Evolutionary conservation across 768 basidiomycete genomes (phyloP), one percentile per base, ranked within the genome.

Genomic region (Amanita brunnescens): DNA sequence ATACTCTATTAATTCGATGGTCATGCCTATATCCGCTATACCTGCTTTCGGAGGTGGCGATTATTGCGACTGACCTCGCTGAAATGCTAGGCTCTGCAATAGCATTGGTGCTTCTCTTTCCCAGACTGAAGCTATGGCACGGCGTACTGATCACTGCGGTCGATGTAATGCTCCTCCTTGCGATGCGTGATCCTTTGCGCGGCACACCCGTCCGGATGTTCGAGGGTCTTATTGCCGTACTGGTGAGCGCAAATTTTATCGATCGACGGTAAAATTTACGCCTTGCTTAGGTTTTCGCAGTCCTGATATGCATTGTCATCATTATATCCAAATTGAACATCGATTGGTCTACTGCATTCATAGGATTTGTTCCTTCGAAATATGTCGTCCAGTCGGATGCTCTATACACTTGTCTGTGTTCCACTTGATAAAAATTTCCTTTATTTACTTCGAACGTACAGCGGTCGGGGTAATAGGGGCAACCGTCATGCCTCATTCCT

Each of bases 401-500:
- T 24, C 64, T 88, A 16, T 89, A 86, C 59, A 81, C 78, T 0
- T 83, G 85, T 86, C 59, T 38, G 78, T 64, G 18, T 38, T 41
- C 47, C 37, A 46, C 26, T 21, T 58, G 41, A 13, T 42, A 49
- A 24, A 16, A 10, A 1, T 9, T 16, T 12, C 35, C 3, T 38
- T 26, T 29, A 29, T 5, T 21, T n/a, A 26, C 34, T 30, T 48
- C 23, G 2, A 14, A 10, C 6, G 8, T 6, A 37, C 54, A 83
- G 81, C 83, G 26, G 79, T 87, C 49, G 86, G 86, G 33, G 82
- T 90, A 45, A 61, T 87, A 1, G 85, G 87, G 26, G 90, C 91
- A 1, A 96, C 91, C 2, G 84, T 92, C 53, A 94, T 94, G 92
- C 92, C 92, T 0, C 92, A 94, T 64, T 85, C 85, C 53, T 72